Percentiles rank a stretch among this genome's conserved stretches.
These are phyloP conservation scores for Plasmodium yoelii DNA, from an alignment of 169 alveolate species.

Conservation along the genomic window DNA sequence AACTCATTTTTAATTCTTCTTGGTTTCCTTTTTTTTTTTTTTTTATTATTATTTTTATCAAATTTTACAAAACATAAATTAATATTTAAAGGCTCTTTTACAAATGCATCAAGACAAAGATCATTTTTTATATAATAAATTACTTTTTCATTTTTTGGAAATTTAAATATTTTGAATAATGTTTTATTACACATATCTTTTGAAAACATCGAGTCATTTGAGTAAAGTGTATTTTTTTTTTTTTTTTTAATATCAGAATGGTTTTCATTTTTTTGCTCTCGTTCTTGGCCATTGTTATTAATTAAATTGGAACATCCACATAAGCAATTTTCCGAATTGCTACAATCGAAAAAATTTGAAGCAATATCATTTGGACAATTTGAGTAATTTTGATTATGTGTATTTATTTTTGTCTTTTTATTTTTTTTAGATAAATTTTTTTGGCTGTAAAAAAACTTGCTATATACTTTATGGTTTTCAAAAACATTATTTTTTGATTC, in stretches of 20 bases:
- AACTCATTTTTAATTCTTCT: conserved; percentile 7
- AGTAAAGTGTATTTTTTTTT: background rate
- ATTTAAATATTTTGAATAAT: conserved; percentile 53
- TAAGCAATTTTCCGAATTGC: background rate
- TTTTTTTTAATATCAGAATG: background rate
- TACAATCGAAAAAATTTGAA: background rate
- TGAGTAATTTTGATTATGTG: too few relatives aligned
- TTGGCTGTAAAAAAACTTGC: conserved; percentile 2
- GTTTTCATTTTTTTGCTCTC: background rate
- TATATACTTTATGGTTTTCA: conserved; percentile 20
- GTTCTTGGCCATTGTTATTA: background rate
- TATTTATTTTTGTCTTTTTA: too few relatives aligned
- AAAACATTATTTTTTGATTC: conserved; percentile 20
- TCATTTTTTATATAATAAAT: conserved; percentile 25
- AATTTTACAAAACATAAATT: conserved; percentile 55
- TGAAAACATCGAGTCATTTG: conserved; percentile 60
- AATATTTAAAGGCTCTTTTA: conserved; percentile 61
- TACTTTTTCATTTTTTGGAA: conserved; percentile 39
- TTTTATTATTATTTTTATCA: conserved; percentile 41
- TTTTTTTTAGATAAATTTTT: background rate
- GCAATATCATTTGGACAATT: background rate
- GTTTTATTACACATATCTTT: conserved; percentile 34
- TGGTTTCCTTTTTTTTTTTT: conserved; percentile 15
- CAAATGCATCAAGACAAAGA: conserved; percentile 17
- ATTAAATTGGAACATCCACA: too few relatives aligned